Conservation (phyloP, 2,329 filamentous ascomycete genomes). For the Fusarium vanettenii region DNA sequence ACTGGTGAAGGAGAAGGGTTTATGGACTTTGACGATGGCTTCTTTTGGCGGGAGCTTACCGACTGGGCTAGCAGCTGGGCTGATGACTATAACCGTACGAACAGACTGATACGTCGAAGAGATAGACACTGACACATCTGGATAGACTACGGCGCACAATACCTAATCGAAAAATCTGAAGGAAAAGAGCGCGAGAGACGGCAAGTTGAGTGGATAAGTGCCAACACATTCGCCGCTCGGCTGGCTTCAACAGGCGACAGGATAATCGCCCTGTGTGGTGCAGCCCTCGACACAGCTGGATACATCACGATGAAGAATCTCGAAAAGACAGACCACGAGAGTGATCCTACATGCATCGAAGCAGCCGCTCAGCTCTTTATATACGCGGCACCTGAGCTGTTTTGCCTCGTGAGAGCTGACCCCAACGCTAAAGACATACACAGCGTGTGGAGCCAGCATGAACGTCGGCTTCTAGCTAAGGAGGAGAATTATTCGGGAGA, state of each 20-base stretch:
- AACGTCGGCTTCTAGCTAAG: not conserved
- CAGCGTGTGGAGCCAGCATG: not conserved
- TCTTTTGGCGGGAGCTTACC: conserved; percentile 12
- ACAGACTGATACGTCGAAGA: not conserved
- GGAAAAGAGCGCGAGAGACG: not conserved
- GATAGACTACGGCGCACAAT: not conserved
- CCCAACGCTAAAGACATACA: not conserved
- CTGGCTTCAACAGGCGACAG: conserved; percentile 7
- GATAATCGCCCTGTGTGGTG: not conserved
- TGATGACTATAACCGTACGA: conserved; percentile 15
- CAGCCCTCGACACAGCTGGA: conserved; percentile 3
- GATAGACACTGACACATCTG: not conserved
- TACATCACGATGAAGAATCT: not conserved
- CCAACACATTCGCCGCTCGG: conserved; percentile 3
- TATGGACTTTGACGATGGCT: conserved; percentile 9
- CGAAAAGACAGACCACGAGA: not conserved
- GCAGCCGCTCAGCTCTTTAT: conserved; percentile 15
- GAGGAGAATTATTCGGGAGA: not conserved
- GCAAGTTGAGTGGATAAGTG: conserved; percentile 1
- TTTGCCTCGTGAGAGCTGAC: not conserved
- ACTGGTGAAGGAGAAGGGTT: conserved; percentile 4
- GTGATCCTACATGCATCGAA: not conserved
- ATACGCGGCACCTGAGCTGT: not conserved
- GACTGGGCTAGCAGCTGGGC: conserved; percentile 6
- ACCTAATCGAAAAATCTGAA: not conserved